Base-by-base conservation (phyloP, 495 filamentous ascomycete genomes). In the Aspergillus panamensis region DNA sequence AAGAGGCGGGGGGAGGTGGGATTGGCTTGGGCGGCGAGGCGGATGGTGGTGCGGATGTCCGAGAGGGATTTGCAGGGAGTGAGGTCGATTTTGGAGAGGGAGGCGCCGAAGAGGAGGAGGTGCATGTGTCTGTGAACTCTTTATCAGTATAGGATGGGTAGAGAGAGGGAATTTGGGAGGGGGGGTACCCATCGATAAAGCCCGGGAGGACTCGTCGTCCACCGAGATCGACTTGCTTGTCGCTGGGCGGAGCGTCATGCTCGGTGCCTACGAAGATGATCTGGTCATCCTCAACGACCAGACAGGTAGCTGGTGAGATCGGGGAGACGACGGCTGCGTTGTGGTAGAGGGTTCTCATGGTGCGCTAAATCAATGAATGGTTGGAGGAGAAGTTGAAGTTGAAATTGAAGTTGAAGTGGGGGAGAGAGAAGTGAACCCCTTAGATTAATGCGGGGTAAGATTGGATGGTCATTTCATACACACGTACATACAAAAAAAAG, bases 141-240 rank as follows among this genome's bases (percentile, higher is more conserved):
- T 19, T 44, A n/a, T 39, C 55, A 44, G 19, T 39, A 43, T 17
- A 3, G 51, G 40, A 10, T 30, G 6, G 17, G 49, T 48, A 31
- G 31, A 25, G 25, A n/a, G 16, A 48, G 13, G 16, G 12, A n/a
- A 3, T 44, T 17, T 19, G 17, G 5, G n/a, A 31, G 14, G 13
- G 45, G 31, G 40, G 8, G 4, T 84, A 84, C 5, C 80, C 83
- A 55, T 87, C 85, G 42, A 87, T 79, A 59, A 87, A 87, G 1
- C 82, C 82, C 0, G 84, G 84, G 14, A 86, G 67, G 8, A 85
- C 62, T 19, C 76, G 75, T 48, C 69, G 70, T 39, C 74, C 71
- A 0, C 60, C 48, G 19, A 87, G 68, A 51, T 84, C 74, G 51
- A 67, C 59, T 19, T 52, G 49, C 20, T 64, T 66, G 32, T 59